These are phyloP conservation scores for Cardiospermum halicacabum DNA, from an alignment of 345 rosid species.

Conservation along the genomic window DNA sequence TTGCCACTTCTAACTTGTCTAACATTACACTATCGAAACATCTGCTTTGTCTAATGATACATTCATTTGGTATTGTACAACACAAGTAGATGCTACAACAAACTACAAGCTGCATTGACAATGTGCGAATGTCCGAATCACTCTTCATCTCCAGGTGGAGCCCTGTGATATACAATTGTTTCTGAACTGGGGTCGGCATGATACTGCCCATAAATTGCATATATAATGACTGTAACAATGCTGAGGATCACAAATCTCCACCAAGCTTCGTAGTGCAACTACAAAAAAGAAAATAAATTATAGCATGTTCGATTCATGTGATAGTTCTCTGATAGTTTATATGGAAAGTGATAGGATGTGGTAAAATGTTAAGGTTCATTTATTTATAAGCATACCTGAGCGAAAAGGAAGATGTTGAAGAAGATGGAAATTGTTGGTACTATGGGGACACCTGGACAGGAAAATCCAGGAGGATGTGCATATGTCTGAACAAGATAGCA, in stretches of 20 bases:
- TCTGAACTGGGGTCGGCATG: constrained; percentile 62
- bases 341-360: too few relatives aligned
- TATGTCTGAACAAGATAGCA: constrained; percentile 46
- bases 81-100: neutral
- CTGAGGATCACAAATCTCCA: constrained; percentile 70
- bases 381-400: constrained; percentile 55
- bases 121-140: neutral
- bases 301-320: neutral
- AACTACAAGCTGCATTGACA: neutral
- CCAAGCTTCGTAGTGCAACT: constrained; percentile 97
- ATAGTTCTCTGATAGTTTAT: constrained; percentile 5
- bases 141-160: constrained; percentile 34
- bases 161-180: constrained; percentile 49
- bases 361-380: too few relatives aligned
- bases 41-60: neutral
- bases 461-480: constrained; percentile 53
- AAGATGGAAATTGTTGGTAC: constrained; percentile 77
- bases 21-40: neutral
- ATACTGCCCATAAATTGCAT: constrained; percentile 82
- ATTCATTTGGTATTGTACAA: neutral
- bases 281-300: constrained; percentile 20
- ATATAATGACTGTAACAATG: constrained; percentile 48
- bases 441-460: constrained; percentile 87
- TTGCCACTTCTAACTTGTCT: neutral
- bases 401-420: constrained; percentile 90